These are phyloP conservation scores for Umbellularia californica DNA, from an alignment of 164 flowering plant genomes.

Conservation along the genomic window DNA sequence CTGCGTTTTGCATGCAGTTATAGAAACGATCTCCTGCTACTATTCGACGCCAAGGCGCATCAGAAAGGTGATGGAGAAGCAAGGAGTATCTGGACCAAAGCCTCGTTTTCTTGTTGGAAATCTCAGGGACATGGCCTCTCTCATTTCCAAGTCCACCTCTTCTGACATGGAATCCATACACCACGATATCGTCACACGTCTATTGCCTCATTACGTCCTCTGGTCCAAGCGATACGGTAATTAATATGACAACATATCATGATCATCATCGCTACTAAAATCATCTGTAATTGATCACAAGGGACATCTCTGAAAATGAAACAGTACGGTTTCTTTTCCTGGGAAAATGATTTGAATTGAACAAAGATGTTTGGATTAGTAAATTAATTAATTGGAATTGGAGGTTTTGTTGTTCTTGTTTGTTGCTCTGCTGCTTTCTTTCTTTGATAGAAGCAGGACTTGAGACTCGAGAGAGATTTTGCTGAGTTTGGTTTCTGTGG, in stretches of 20 bases:
- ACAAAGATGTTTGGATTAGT: too few species aligned
- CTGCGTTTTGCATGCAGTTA: neutral
- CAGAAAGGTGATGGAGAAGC: constrained; percentile 69
- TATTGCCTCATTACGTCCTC: constrained; percentile 70
- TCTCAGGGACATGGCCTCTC: constrained; percentile 56
- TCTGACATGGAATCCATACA: constrained; percentile 53
- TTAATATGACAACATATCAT: neutral
- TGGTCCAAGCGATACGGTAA: constrained; percentile 84
- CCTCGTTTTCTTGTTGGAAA: constrained; percentile 76
- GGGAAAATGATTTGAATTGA: neutral
- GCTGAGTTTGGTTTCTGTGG: neutral
- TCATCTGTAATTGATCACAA: too few species aligned
- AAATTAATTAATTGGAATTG: too few species aligned
- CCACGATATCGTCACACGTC: constrained; percentile 77
- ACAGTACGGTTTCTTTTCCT: neutral
- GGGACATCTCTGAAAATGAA: too few species aligned
- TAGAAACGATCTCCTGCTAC: constrained; percentile 49
- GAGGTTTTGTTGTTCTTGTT: neutral
- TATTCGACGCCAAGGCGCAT: constrained; percentile 74
- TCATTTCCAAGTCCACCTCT: constrained; percentile 54
- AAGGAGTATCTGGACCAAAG: constrained; percentile 95
- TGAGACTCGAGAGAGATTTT: neutral
- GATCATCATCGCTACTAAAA: too few species aligned
- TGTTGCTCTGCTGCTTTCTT: neutral
- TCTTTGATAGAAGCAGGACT: neutral